Evolutionary conservation across 352 stramenopile genomes (phyloP), one percentile per base, ranked within the genome.

Genomic region (Phytophthora meadii): DNA sequence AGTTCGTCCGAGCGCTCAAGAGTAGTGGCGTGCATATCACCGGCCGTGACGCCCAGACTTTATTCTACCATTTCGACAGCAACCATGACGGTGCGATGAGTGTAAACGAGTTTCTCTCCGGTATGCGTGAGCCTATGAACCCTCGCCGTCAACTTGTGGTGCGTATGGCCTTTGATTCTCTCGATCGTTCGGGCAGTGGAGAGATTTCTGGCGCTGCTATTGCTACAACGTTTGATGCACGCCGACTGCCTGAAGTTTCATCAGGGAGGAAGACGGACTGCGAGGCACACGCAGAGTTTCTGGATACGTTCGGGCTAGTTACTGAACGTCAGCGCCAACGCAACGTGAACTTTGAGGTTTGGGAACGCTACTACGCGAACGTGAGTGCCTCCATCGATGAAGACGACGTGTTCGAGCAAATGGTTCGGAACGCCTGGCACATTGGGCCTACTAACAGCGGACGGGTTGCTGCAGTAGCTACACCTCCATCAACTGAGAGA

Each of bases 351-450:
- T 82, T 84, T 19, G 76, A 85, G 14, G 76, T 87, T 11, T 94
- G 83, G 83, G 79, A 81, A 36, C 76, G 87, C 22, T 98, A 98
- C 74, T 98, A 98, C 72, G 69, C 77, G 4, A 97, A 97, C 63
- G 75, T 98, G 25, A 94, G 84, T 28, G 87, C 86, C 17, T 79
- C 69, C 34, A 94, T 98, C 55, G 89, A 97, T 48, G 83, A 95
- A 71, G 93, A 98, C 64, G 89, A 98, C 36, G 97, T 97, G 60
- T 98, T 98, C 60, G 90, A 97, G 74, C 71, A 94, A 44, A 95
- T 98, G 86, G 91, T 98, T 68, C 87, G 88, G 55, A 97, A 97
- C 57, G 82, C 82, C 4, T 90, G 82, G 82, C 79, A 90, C 50
- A 74, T 94, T 32, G 79, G 70, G 3, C 74, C 81, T 22, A 88